Base-by-base conservation (phyloP, 305 asterid species). In the Solanum chacoense region DNA sequence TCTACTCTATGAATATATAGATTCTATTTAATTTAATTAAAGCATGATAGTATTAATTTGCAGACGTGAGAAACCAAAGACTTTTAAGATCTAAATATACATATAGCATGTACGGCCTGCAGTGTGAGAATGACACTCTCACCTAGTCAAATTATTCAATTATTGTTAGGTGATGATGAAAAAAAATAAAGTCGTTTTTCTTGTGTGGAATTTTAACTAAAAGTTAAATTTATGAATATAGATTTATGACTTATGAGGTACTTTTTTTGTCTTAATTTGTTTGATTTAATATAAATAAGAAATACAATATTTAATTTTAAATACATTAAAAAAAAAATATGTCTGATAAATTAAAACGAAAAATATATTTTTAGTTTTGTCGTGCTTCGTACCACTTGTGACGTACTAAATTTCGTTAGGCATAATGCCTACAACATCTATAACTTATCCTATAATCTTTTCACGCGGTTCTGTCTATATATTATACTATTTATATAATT, bases 371-470 rank as follows among this genome's bases (percentile, higher is more conserved):
- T 40, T 40, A 40, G 4, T 26, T 69, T 74, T 83, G 31, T 86
- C 38, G 84, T 86, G 80, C 84, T 86, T 86, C 80, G 88, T 85
- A 65, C 84, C 32, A 87, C 84, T 73, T 87, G 80, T 32, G 38
- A 28, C 6, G 42, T 87, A 38, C 28, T 37, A 36, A 34, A 18
- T 34, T 75, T 75, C 45, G 1, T 29, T 8, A 26, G 37, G 85
- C 36, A 80, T 80, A 14, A 29, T 81, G 86, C 29, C 69, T 59
- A 20, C 69, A 18, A 55, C 67, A 12, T 14, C 37, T 40, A 1
- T 80, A 71, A 38, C 71, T 86, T 6, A 86, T 42, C 88, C 28
- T 73, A 72, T 73, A 12, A 28, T 87, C 88, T 36, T 38, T 73
- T 87, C 50, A 87, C 72, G 84, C 84, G 88, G 71, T 87, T 36